These are phyloP conservation scores for Candida loeiensis DNA, from an alignment of 805 yeast species.

Conservation along the genomic window DNA sequence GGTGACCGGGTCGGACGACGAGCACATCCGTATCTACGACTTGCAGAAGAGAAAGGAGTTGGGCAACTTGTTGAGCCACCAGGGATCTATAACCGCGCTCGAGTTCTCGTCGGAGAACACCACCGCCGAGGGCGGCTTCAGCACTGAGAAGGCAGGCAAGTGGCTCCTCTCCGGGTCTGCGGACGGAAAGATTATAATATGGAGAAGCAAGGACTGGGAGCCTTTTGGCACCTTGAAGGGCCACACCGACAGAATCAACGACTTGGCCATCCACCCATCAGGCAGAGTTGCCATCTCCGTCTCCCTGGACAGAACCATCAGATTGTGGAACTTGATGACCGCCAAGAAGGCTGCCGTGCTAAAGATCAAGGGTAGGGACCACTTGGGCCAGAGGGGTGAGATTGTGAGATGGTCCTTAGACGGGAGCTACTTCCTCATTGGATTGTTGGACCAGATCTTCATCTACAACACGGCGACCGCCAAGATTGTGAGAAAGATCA, in stretches of 20 bases:
- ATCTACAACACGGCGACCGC: conserved; percentile 65
- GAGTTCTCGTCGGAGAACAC: conserved; percentile 58
- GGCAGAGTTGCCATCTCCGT: conserved; percentile 90
- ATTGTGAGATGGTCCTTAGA: conserved; percentile 61
- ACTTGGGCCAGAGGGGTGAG: conserved; percentile 61
- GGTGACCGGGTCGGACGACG: conserved; percentile 94
- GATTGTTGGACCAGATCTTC: conserved; percentile 60
- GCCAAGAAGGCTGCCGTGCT: conserved; percentile 86
- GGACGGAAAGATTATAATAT: conserved; percentile 83
- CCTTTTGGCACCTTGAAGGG: conserved; percentile 84
- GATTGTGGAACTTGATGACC: conserved; percentile 96
- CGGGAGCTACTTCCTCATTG: conserved; percentile 77
- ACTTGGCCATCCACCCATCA: conserved; percentile 82
- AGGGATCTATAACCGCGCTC: conserved; percentile 80
- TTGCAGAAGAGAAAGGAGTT: conserved; percentile 89
- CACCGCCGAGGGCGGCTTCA: conserved; percentile 11
- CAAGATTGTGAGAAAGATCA: conserved; percentile 50
- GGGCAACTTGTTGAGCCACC: conserved; percentile 85
- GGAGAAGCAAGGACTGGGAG: conserved; percentile 99
- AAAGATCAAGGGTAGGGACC: conserved; percentile 67
- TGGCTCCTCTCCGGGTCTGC: conserved; percentile 92
- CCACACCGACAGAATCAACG: conserved; percentile 79
- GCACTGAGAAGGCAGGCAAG: conserved; percentile 52
- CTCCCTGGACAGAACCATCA: conserved; percentile 75
- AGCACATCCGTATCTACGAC: conserved; percentile 91